Evolutionary conservation across 805 yeast genomes (phyloP).

Genomic region (Hanseniaspora valbyensis): DNA sequence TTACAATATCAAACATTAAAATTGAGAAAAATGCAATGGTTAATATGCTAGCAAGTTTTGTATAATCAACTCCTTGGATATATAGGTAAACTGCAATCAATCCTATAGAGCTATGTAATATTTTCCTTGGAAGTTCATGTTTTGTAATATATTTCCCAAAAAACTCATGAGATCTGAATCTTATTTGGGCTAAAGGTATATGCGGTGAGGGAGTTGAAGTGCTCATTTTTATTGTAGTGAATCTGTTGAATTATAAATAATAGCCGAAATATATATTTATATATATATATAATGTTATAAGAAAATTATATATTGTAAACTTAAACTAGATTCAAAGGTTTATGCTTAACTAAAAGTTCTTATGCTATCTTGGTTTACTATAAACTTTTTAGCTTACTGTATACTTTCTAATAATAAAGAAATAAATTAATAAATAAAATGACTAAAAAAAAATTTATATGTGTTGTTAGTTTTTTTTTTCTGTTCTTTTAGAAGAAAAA

Average conservation of each 20-base stretch:
- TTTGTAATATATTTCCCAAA: slow-evolving; percentile 50
- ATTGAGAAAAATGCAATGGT: slow-evolving; percentile 44
- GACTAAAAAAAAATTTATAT: no score
- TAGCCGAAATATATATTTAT: not conserved
- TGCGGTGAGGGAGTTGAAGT: slow-evolving; percentile 17
- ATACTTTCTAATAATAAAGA: no score
- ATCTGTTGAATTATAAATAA: slow-evolving; percentile 19
- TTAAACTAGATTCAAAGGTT: no score
- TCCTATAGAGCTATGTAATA: slow-evolving; percentile 82
- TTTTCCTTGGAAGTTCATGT: slow-evolving; percentile 83
- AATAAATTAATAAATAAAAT: no score
- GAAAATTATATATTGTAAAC: no score
- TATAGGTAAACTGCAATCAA: slow-evolving; percentile 66
- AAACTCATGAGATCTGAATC: slow-evolving; percentile 33
- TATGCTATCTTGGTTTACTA: no score
- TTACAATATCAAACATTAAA: slow-evolving; percentile 51
- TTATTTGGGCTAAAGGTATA: slow-evolving; percentile 27
- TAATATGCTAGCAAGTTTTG: slow-evolving; percentile 51
- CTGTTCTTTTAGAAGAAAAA: no score
- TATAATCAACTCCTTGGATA: slow-evolving; percentile 45
- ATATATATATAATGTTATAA: no score
- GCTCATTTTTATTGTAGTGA: not conserved
- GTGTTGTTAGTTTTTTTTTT: no score
- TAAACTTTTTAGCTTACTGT: no score
- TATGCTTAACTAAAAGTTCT: no score